Evolutionary conservation across 2,329 filamentous ascomycete genomes (phyloP).

Genomic region (Cladophialophora yegresii): DNA sequence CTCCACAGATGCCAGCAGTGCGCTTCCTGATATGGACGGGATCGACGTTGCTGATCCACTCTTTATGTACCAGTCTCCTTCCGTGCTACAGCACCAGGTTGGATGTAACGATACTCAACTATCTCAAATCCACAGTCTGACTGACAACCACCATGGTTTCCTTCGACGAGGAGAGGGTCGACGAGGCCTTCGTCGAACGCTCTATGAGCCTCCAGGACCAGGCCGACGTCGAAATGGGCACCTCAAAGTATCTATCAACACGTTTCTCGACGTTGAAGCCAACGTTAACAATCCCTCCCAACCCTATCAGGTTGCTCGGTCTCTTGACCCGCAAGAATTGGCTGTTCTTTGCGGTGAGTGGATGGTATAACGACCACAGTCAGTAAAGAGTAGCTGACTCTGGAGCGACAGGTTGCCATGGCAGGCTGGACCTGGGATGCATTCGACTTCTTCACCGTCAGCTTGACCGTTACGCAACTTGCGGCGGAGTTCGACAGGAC

Average conservation of each 20-base stretch:
- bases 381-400: not conserved
- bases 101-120: not conserved
- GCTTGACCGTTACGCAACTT: constrained; percentile 56
- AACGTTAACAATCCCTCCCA: constrained; percentile 1
- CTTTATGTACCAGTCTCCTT: not conserved
- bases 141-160: not conserved
- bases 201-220: not conserved
- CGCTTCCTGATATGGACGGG: not conserved
- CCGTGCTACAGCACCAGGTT: not conserved
- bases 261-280: constrained; percentile 7
- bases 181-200: not conserved
- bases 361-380: not conserved
- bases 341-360: constrained; percentile 7
- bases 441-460: constrained; percentile 66
- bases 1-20: not conserved
- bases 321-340: constrained; percentile 2
- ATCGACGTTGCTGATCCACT: not conserved
- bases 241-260: not conserved
- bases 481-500: constrained; percentile 57
- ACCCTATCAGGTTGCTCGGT: constrained; percentile 2
- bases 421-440: constrained; percentile 54
- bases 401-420: constrained; percentile 2
- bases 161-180: not conserved
- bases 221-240: not conserved
- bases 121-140: not conserved